Conservation (phyloP, 257 asterid species). For the Rehmannia glutinosa region DNA sequence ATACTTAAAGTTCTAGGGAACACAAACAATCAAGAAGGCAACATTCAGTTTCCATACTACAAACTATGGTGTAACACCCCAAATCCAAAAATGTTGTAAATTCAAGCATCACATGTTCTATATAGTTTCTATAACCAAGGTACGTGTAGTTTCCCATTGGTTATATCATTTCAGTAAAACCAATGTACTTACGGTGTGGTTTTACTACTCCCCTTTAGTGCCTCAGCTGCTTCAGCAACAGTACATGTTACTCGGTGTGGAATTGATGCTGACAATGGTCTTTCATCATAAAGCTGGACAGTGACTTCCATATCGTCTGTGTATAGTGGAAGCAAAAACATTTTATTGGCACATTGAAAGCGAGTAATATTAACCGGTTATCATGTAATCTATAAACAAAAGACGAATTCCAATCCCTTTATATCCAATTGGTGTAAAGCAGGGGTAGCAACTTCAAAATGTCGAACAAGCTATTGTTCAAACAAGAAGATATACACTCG, state of each 20-base stretch:
- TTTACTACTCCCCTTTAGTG: conserved; percentile 57
- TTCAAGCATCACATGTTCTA: background rate
- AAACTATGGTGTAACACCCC: background rate
- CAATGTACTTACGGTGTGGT: conserved; percentile 70
- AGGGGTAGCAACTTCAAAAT: background rate
- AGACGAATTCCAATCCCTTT: background rate
- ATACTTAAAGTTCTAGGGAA: conserved; percentile 1
- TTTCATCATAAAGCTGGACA: conserved; percentile 68
- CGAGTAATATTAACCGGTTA: too few relatives aligned
- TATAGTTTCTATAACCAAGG: background rate
- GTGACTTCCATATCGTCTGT: conserved; percentile 77
- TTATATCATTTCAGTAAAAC: background rate
- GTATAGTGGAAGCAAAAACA: conserved; percentile 13
- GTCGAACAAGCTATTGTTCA: background rate
- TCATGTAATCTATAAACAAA: background rate
- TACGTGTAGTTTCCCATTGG: background rate
- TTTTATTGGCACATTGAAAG: background rate
- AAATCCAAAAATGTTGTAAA: background rate
- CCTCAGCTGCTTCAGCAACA: conserved; percentile 71
- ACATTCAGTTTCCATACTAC: background rate
- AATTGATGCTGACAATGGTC: conserved; percentile 75
- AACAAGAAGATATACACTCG: background rate
- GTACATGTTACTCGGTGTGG: conserved; percentile 76
- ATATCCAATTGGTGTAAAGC: background rate
- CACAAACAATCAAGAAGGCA: conserved; percentile 11